phyloP scores from a whole-genome alignment of 2,329 filamentous ascomycete species.

The Rhexocercosporidium sp. region DNA sequence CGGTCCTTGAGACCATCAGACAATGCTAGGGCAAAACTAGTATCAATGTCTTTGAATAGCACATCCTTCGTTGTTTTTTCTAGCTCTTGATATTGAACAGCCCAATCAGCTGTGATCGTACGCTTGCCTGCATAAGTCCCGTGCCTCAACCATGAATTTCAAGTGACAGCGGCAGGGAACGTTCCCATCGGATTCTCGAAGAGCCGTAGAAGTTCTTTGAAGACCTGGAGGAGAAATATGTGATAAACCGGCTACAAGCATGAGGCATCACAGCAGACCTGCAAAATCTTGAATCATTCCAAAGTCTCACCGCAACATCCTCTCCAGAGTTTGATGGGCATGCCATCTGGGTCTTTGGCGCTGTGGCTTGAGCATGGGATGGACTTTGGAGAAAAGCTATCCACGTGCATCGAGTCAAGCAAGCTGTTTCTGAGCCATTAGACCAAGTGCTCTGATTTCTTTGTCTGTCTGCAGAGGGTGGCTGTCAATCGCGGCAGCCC shows the following conservation, averaged over 20 bases:
- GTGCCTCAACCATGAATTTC: constrained; percentile 36
- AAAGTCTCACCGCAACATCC: constrained; percentile 18
- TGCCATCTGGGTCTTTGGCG: constrained; percentile 19
- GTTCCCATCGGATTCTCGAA: constrained; percentile 49
- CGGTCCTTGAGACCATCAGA: not conserved
- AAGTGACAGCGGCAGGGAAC: constrained; percentile 48
- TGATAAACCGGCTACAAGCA: constrained; percentile 38
- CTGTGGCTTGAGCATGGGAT: constrained; percentile 22
- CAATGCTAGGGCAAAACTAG: constrained; percentile 10
- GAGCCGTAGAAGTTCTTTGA: constrained; percentile 43
- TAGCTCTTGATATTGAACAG: constrained; percentile 16
- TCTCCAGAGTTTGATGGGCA: constrained; percentile 2
- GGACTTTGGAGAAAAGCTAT: constrained; percentile 35
- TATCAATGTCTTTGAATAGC: constrained; percentile 13
- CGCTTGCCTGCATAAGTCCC: constrained; percentile 39
- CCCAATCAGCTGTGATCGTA: constrained; percentile 28
- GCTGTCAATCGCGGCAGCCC: constrained; percentile 33
- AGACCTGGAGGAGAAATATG: constrained; percentile 31
- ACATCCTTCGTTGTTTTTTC: not conserved
- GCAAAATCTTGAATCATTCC: constrained; percentile 16
- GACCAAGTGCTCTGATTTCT: constrained; percentile 44
- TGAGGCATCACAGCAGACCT: constrained; percentile 29
- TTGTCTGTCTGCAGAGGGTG: constrained; percentile 50
- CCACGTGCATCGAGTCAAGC: constrained; percentile 63
- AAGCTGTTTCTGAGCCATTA: constrained; percentile 38